phyloP scores from a whole-genome alignment of 768 basidiomycete species.

The Boletus subparvulus region DNA sequence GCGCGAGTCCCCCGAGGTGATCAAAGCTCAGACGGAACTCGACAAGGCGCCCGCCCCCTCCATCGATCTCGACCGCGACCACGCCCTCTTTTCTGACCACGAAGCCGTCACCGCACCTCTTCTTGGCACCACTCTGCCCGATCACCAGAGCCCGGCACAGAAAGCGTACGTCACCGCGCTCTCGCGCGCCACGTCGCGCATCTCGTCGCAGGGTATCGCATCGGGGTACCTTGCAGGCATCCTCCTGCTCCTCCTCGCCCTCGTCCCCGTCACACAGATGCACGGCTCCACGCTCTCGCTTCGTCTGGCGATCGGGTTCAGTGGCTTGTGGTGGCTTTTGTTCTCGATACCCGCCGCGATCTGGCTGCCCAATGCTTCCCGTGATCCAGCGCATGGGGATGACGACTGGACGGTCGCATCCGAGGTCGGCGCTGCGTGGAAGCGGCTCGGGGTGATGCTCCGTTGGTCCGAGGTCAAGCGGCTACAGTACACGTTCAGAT shows the following conservation, averaged over 20 bases:
- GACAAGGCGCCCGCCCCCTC: constrained; percentile 10
- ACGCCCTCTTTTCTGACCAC: background rate
- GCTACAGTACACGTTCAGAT: constrained; percentile 82
- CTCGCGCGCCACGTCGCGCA: constrained; percentile 73
- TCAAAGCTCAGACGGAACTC: constrained; percentile 37
- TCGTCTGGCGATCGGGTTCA: constrained; percentile 79
- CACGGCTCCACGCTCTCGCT: constrained; percentile 76
- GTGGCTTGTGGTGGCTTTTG: constrained; percentile 85
- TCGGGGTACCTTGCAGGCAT: constrained; percentile 87
- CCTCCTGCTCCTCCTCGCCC: constrained; percentile 63
- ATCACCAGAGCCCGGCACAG: constrained; percentile 23
- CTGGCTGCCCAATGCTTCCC: constrained; percentile 56
- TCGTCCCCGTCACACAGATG: constrained; percentile 75
- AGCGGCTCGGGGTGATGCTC: constrained; percentile 71
- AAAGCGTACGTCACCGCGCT: constrained; percentile 54
- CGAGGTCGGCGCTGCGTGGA: constrained; percentile 74
- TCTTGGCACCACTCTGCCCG: constrained; percentile 17
- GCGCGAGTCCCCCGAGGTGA: constrained; percentile 60
- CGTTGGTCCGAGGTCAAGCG: constrained; percentile 67
- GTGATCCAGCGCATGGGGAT: background rate
- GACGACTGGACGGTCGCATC: constrained; percentile 44
- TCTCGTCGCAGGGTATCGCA: constrained; percentile 84
- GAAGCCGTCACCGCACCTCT: constrained; percentile 39
- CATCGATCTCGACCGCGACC: constrained; percentile 18
- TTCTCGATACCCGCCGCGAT: constrained; percentile 78